Conservation (phyloP, 2,329 filamentous ascomycete species). For the Drechslerella stenobrocha region DNA sequence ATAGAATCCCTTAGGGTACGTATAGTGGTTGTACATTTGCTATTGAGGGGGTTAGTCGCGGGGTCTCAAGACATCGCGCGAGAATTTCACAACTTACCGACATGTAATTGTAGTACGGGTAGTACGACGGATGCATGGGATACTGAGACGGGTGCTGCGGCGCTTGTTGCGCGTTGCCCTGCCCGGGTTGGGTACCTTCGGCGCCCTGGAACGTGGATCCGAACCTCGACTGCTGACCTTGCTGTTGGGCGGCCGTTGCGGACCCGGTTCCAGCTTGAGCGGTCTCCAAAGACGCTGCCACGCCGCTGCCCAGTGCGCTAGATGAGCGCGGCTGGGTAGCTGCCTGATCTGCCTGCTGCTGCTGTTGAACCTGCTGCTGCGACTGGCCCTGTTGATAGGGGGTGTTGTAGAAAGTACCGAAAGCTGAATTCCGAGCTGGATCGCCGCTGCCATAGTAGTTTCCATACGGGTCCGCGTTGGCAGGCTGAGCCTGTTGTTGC, state of each 20-base stretch:
- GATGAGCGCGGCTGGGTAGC: conserved; percentile 74
- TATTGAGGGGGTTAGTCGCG: conserved; percentile 44
- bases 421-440: conserved; percentile 19
- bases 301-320: conserved; percentile 70
- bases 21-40: conserved; percentile 38
- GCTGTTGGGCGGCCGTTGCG: conserved; percentile 66
- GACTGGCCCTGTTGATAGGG: conserved; percentile 61
- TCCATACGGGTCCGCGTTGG: conserved; percentile 26
- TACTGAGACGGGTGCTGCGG: conserved; percentile 62
- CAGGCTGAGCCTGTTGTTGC: conserved; percentile 46
- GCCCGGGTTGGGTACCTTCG: conserved; percentile 71
- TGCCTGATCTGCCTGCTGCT: conserved; percentile 71
- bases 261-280: conserved; percentile 60
- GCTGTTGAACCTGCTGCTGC: conserved; percentile 34
- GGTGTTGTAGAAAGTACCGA: conserved; percentile 52
- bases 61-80: conserved; percentile 35
- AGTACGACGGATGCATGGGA: conserved; percentile 65
- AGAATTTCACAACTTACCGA: conserved; percentile 64
- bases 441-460: conserved; percentile 32
- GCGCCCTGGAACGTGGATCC: conserved; percentile 41
- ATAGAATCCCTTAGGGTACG: conserved; percentile 56
- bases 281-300: conserved; percentile 66
- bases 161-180: conserved; percentile 62
- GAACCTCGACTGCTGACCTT: conserved; percentile 65
- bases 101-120: conserved; percentile 66